Percentiles rank a stretch among this genome's conserved stretches.
phyloP scores from a whole-genome alignment of 768 basidiomycete genomes.

The Lentinula edodes region DNA sequence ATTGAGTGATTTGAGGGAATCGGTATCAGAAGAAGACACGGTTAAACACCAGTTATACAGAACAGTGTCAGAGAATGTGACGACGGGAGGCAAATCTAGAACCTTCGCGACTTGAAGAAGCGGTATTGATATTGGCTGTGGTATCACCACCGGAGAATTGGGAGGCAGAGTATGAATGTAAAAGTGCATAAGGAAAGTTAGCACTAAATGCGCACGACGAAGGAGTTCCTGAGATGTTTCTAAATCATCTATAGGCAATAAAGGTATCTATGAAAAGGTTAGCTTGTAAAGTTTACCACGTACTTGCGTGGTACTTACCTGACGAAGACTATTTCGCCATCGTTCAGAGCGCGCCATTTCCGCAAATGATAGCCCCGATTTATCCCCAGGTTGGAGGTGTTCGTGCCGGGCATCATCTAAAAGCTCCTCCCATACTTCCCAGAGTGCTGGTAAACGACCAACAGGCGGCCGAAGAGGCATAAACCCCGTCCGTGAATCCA shows the following conservation, averaged over 20 bases:
- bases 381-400: slow-evolving; percentile 58
- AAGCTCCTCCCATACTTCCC: slow-evolving; percentile 54
- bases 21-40: slow-evolving; percentile 24
- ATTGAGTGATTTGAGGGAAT: slow-evolving; percentile 42
- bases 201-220: slow-evolving; percentile 68
- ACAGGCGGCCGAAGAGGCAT: slow-evolving; percentile 81
- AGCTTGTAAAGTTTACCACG: slow-evolving; percentile 1
- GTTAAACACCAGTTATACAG: slow-evolving; percentile 74
- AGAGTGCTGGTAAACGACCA: slow-evolving; percentile 50
- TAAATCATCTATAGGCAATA: slow-evolving; percentile 42
- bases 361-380: slow-evolving; percentile 46
- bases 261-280: slow-evolving; percentile 39
- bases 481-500: slow-evolving; percentile 87
- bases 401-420: slow-evolving; percentile 46
- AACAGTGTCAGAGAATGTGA: slow-evolving; percentile 66
- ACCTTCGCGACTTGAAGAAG: slow-evolving; percentile 65
- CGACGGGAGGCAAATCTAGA: slow-evolving; percentile 79
- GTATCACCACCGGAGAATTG: slow-evolving; percentile 52
- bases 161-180: slow-evolving; percentile 66
- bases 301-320: slow-evolving; percentile 26
- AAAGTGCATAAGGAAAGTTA: slow-evolving; percentile 70
- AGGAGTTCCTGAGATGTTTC: slow-evolving; percentile 48
- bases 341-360: slow-evolving; percentile 19
- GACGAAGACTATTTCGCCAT: slow-evolving; percentile 25
- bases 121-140: slow-evolving; percentile 66